Base-by-base conservation (phyloP, 495 filamentous ascomycete genomes). In the Aspergillus baeticus region DNA sequence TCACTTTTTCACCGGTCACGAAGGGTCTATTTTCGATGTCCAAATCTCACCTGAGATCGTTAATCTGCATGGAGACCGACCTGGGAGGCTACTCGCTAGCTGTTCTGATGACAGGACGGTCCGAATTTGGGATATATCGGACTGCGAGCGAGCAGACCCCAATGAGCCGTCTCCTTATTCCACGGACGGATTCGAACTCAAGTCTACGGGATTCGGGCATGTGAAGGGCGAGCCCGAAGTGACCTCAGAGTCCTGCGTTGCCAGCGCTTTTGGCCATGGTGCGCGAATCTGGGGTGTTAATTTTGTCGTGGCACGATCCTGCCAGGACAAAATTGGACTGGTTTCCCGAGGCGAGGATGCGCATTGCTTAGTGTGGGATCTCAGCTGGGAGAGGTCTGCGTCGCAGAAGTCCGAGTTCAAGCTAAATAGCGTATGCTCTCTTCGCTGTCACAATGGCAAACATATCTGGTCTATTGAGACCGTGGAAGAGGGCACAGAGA, bases 21-120 rank as follows among this genome's bases (percentile, higher is more conserved):
- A 98, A 58, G 94, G 94, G 0, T 97, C 94, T 0, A 85, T 98
- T 6, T 98, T 96, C 60, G 92, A 89, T 6, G 86, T 98, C 10
- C 77, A 81, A 8, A 87, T 97, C 21, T 96, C 91, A 0, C 77
- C 81, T 0, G 67, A 75, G 34, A 74, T 92, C 5, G 52, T 62
- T 10, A 58, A 64, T 10, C 52, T 71, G 5, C 66, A 64, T n/a
- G 58, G 62, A 5, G 72, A 66, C 10, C 57, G 62, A 8, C 65
- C 68, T 17, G 70, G 71, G 17, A 77, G 89, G 39, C 58, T 96
- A 11, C 72, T 99, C 3, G 88, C 89, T 21, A 97, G 91, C 55
- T 99, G 94, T 64, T 97, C 93, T 61, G 94, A 99, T 69, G 94
- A 99, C 69, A 80, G 94, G 47, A 96, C 92, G 0, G 84, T 99